Evolutionary conservation across 2,329 filamentous ascomycete species (phyloP).

Genomic region (Alternaria arbusti): DNA sequence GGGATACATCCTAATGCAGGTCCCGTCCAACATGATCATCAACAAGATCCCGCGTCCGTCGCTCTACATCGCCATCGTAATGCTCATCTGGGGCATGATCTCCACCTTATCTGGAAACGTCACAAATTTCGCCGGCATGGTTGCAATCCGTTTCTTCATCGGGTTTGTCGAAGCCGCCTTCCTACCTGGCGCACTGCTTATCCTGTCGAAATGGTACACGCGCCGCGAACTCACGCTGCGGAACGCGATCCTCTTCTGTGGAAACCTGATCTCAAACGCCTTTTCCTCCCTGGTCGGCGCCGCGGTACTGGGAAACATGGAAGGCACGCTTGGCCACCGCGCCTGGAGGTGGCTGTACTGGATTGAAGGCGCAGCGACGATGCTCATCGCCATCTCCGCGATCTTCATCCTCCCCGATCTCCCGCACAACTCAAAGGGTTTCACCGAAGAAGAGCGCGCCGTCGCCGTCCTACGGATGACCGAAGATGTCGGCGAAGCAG

Average conservation of each 20-base stretch:
- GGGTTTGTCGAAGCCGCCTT: conserved; percentile 55
- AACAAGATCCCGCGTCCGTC: conserved; percentile 44
- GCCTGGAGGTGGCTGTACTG: conserved; percentile 52
- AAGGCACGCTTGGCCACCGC: conserved; percentile 41
- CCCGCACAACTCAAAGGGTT: conserved; percentile 52
- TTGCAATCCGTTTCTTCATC: conserved; percentile 47
- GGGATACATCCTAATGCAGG: conserved; percentile 26
- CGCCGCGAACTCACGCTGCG: conserved; percentile 55
- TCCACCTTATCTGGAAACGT: conserved; percentile 43
- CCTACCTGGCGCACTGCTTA: conserved; percentile 67
- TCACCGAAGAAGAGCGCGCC: conserved; percentile 56
- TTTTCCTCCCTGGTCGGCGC: conserved; percentile 55
- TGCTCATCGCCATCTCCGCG: conserved; percentile 40
- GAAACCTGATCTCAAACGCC: conserved; percentile 52
- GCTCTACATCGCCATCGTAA: conserved; percentile 46
- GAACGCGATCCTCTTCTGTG: conserved; percentile 52
- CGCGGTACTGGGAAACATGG: conserved; percentile 49
- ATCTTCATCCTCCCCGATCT: conserved; percentile 43
- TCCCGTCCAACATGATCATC: conserved; percentile 56
- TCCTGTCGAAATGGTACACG: conserved; percentile 72
- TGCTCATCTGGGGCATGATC: conserved; percentile 50
- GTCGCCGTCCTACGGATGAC: conserved; percentile 49
- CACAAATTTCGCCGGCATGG: conserved; percentile 46
- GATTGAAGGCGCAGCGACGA: conserved; percentile 49
- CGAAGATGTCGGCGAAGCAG: conserved; percentile 59